These are phyloP conservation scores for Spathaspora sp. DNA, from an alignment of 1,139 yeast species.

Conservation along the genomic window DNA sequence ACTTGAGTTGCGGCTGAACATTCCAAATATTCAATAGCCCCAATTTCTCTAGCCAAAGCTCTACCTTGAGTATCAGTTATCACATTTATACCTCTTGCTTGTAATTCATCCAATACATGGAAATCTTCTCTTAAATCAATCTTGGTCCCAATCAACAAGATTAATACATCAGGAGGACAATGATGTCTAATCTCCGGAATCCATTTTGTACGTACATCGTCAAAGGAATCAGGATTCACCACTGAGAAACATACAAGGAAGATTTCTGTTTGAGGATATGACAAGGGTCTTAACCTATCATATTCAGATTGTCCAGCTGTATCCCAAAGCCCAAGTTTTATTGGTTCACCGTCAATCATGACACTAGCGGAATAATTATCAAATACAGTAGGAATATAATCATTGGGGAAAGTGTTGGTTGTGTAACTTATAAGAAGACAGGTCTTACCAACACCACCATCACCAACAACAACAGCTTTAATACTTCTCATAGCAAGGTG, in stretches of 20 bases:
- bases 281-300: conserved; percentile 85
- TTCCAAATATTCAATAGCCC: conserved; percentile 76
- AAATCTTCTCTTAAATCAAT: conserved; percentile 82
- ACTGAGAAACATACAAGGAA: conserved; percentile 86
- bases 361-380: conserved; percentile 89
- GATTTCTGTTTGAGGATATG: conserved; percentile 91
- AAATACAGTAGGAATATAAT: conserved; percentile 91
- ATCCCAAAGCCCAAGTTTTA: conserved; percentile 89
- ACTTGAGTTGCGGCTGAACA: conserved; percentile 93
- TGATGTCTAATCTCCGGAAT: conserved; percentile 86
- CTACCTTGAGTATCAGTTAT: conserved; percentile 62
- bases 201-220: conserved; percentile 77
- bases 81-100: conserved; percentile 62
- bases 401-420: conserved; percentile 91
- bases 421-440: conserved; percentile 87
- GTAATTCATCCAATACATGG: conserved; percentile 69
- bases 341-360: conserved; percentile 77
- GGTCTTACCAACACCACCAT: conserved; percentile 96
- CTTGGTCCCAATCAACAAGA: conserved; percentile 83
- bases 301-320: conserved; percentile 98
- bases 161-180: conserved; percentile 72
- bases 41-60: conserved; percentile 67
- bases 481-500: conserved; percentile 64
- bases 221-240: conserved; percentile 77
- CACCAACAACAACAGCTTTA: conserved; percentile 95